Evolutionary conservation across 176 grass and related monocot species (phyloP), one percentile per base, ranked within the genome.

Genomic region (Aegilops tauschii): DNA sequence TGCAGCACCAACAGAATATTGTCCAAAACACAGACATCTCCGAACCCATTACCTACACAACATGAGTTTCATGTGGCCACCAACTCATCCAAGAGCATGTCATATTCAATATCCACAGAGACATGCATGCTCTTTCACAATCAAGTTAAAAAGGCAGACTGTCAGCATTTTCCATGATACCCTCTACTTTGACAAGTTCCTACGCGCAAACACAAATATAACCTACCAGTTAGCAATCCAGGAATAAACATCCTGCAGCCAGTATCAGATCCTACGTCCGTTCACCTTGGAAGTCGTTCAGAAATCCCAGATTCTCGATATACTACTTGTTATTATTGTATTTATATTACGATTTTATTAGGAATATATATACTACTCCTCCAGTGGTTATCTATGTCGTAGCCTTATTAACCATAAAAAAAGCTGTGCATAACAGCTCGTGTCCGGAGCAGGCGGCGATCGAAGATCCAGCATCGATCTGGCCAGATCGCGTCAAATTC

Each of bases 401-500:
- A 17, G 2, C 14, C 4, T 36, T 36, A 36, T 65, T 9, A 61
- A 39, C 14, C 5, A 66, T 36, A 36, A 36, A 8, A 8, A 80
- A 9, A 87, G 49, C 50, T 37, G 31, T 6, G 76, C 40, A 27
- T 18, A 13, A 5, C 1, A 59, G 8, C 11, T 6, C 20, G 16
- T n/a, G 50, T 18, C 12, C 27, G 0, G 17, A 76, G 59, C 83
- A 81, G 25, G 18, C 61, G 28, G 27, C 44, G 11, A 36, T 36
- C 9, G 30, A 71, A 84, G 85, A 88, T 81, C 39, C 62, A 7
- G 10, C 18, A 61, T 59, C 58, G 75, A 84, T 84, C 77, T 68
- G 32, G 16, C 11, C 70, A 82, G 90, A 88, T 84, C 64, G 52
- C 69, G 63, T 64, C 5, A 44, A 68, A 82, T 58, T 65, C 25